A percentile compares a stretch with the other conserved stretches of the same genome.
phyloP scores from a whole-genome alignment of 345 rosid species.

The Citrus reticulata region DNA sequence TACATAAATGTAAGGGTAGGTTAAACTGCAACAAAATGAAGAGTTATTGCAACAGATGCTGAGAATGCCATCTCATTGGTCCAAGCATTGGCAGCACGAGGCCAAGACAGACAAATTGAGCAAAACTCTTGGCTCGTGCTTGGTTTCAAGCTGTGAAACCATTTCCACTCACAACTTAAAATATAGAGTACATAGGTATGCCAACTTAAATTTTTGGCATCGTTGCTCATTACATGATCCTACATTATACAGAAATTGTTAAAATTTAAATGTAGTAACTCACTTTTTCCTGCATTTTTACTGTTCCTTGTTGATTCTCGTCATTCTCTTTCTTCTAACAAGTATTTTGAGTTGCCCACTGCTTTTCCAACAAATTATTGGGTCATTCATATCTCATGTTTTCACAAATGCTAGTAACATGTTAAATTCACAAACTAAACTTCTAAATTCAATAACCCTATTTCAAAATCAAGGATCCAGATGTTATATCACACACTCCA shows the following conservation, averaged over 20 bases:
- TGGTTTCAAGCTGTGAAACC: neutral
- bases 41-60: neutral
- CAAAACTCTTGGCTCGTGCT: neutral
- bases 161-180: neutral
- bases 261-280: neutral
- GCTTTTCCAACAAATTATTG: neutral
- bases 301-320: neutral
- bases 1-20: neutral
- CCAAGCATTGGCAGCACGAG: neutral
- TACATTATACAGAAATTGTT: neutral
- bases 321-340: neutral
- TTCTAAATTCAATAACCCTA: neutral
- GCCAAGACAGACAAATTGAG: neutral
- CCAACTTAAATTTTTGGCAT: neutral
- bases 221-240: neutral
- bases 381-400: neutral
- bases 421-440: neutral
- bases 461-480: neutral
- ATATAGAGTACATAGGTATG: neutral
- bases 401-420: neutral
- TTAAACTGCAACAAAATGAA: neutral
- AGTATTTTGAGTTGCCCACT: neutral
- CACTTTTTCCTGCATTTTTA: neutral
- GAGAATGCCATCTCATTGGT: neutral
- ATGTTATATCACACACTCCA: neutral